Evolutionary conservation across 2,329 filamentous ascomycete species (phyloP).

Genomic region (Phymatotrichopsis omnivora): DNA sequence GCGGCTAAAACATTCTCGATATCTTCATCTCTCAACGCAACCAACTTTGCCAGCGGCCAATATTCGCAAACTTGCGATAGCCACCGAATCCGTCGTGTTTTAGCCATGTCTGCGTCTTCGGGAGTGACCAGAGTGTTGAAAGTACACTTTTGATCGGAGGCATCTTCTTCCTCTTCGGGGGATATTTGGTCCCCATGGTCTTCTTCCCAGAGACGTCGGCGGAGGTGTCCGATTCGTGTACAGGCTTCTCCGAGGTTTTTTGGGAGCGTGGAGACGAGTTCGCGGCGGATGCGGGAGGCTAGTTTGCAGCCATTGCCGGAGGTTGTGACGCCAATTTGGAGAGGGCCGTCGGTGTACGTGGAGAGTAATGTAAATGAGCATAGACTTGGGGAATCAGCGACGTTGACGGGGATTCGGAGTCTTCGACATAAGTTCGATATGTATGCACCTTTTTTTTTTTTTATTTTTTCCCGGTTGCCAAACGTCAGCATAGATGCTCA

Average conservation of each 20-base stretch:
- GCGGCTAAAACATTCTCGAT: slow-evolving; percentile 60
- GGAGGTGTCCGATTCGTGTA: slow-evolving; percentile 61
- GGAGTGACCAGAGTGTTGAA: slow-evolving; percentile 78
- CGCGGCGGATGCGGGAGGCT: slow-evolving; percentile 75
- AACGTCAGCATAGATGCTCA: too few relatives aligned
- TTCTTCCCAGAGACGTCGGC: slow-evolving; percentile 62
- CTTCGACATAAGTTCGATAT: slow-evolving; percentile 67
- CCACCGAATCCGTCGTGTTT: slow-evolving; percentile 81
- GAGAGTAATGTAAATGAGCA: slow-evolving; percentile 78
- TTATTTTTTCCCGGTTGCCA: slow-evolving; percentile 3
- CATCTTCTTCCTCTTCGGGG: slow-evolving; percentile 39
- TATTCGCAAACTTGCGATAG: slow-evolving; percentile 95
- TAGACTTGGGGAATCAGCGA: slow-evolving; percentile 73
- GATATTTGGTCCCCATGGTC: slow-evolving; percentile 43
- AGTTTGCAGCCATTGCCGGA: slow-evolving; percentile 92
- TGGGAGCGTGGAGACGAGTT: slow-evolving; percentile 74
- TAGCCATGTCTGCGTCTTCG: slow-evolving; percentile 61
- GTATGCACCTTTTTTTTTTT: slow-evolving; percentile 42
- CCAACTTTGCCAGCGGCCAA: slow-evolving; percentile 80
- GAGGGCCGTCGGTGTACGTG: slow-evolving; percentile 76
- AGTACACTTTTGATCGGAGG: slow-evolving; percentile 61
- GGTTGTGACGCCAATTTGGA: slow-evolving; percentile 92
- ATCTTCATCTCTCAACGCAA: slow-evolving; percentile 67
- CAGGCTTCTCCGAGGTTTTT: slow-evolving; percentile 65
- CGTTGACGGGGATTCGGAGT: slow-evolving; percentile 83